Evolutionary conservation across 129 eudicot genomes (phyloP), one percentile per base, ranked within the genome.

Genomic region (Centaurea solstitialis): DNA sequence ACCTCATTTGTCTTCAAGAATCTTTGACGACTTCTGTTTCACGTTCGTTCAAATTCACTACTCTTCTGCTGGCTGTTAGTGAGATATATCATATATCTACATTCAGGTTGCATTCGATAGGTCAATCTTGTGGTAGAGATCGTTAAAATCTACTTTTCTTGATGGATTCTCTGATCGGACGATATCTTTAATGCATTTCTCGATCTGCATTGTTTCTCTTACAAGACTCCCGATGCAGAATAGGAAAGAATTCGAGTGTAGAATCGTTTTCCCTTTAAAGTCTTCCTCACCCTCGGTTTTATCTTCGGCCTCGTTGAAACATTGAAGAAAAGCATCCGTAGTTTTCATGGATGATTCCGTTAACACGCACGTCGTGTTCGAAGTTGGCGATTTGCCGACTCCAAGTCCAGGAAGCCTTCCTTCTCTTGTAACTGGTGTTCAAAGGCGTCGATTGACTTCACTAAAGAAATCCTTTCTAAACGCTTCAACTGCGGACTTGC

Each of bases 121-220:
- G 40, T 85, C 82, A 18, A 74, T 74, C 75, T 77, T 85, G 82
- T 64, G 23, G 21, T 75, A 70, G 35, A 79, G 20, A 13, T 83
- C 77, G 59, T 21, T 80, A 76, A 83, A 88, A 83, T 86, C 77
- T 72, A 86, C 70, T 18, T 24, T 81, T 50, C 66, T 84, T 33
- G 87, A 67, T n/a, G 90, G 92, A 72, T 89, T 87, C 77, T 90
- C 94, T 78, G 89, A 68, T 47, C 84, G 85, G 12, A 87, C 73
- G 24, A 91, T 77, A 66, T 89, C 88, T 73, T 74, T 87, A 13
- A 91, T 37, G 21, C 79, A 67, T 1, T 78, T 80, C 80, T 85
- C 89, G 18, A 87, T 72, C 68, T 80, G 83, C 28, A 37, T 68
- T 43, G 87, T 83, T 74, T 93, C 93, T 67, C 47, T 75, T 81